Evolutionary conservation across 495 filamentous ascomycete genomes (phyloP), one percentile per base, ranked within the genome.

Genomic region (Penicillium atrosanguineum): DNA sequence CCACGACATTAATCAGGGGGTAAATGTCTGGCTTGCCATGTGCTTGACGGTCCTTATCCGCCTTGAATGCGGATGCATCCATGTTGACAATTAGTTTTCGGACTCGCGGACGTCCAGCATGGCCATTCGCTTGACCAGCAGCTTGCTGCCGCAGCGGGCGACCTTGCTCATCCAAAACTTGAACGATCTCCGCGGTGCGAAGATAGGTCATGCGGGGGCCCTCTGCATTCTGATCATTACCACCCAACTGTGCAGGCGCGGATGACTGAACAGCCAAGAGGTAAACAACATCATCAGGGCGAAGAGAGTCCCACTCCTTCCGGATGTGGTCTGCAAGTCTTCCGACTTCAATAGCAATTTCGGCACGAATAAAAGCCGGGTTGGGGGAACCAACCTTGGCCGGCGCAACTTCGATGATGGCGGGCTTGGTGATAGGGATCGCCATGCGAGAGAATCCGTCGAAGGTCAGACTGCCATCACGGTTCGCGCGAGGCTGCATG

Each of bases 391-490:
- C 94, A 44, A 99, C 94, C 38, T 84, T 84, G 15, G 94, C 80
- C 2, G 89, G 91, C 6, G 86, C 83, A 16, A 91, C 87, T 59
- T 97, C 91, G 42, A 97, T 76, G 40, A 99, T 90, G 21, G 90
- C 88, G 57, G 91, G 90, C 57, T 88, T 93, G 4, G 82, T 76
- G 53, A 97, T 95, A 1, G 89, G 85, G 31, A 97, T 78, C 2
- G 91, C 90, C 90, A 97, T 95, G 57, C 81, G 89, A 1, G 93
- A 96, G 60, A 90, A 94, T 2, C 94, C 94, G 12, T 87, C 77
- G 58, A 96, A 97, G 2, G 68, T 78, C 3, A 89, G 82, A 47
- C 82, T 80, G 52, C 84, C 86, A 50, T 82, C 73, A 15, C 81
- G 79, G 28, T 71, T 79, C 9, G 74, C 65, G 51, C 86, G 83